Base-by-base conservation (phyloP, 371 early-diverging fungal genomes). In the Parasitella parasitica region DNA sequence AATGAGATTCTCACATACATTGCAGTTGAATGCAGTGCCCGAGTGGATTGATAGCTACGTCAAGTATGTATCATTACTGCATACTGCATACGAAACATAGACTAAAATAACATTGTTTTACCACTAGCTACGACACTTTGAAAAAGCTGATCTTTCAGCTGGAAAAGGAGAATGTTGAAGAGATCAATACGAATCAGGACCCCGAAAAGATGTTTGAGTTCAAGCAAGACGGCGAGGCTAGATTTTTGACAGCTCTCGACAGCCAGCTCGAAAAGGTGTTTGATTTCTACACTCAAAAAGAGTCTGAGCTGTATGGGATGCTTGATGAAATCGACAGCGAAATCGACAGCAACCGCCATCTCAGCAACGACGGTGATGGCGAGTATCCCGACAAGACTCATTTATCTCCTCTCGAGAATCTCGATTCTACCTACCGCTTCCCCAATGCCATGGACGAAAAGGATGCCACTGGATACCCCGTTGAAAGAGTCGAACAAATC, bases 1-100 rank as follows among this genome's bases (percentile, higher is more conserved):
- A 61, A 94, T 96, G 95, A 96, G 94, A 82, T 96, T 96, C 64
- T 91, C 93, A 15, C 91, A 92, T 74, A 84, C 88, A 26, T 82
- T 96, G 53, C 89, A 90, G 73, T 87, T 96, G 64, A 96, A 96
- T 73, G 86, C 92, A 39, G 92, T 91, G 32, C 95, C 95, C 38
- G 95, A 95, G 67, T 96, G 96, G 96, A 83, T 85, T 60, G 92
- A 92, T 63, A 77, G 84, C 66, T 92, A 91, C 65, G 61, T 92
- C 54, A 86, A 86, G 85, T 87, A 81, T 78, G 73, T 41, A 36
- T 43, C 22, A 26, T 35, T 3, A 22, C 27, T 28, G 6, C n/a
- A 15, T 39, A 9, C 18, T 0, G n/a, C 11, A 18, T 16, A n/a
- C 32, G 37, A 36, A 12, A 53, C 36, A 5, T 61, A 36, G 54